Evolutionary conservation across 208 protist genomes (phyloP).

Genomic region (Leishmania tropica): DNA sequence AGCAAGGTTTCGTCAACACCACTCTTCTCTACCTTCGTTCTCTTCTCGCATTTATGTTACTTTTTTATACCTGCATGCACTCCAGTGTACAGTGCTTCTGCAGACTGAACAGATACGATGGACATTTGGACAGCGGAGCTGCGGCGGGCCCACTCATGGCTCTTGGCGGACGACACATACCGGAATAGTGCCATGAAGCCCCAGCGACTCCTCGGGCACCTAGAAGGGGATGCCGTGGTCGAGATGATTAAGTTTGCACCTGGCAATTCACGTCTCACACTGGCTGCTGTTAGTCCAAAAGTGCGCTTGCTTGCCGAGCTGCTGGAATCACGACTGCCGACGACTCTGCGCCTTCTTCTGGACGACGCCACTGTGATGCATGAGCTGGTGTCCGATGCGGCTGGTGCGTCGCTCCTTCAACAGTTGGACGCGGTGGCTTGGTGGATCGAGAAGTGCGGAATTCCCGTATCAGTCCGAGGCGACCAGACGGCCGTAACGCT

Average conservation of each 20-base stretch:
- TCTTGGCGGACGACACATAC: slow-evolving; percentile 11
- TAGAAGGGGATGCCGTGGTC: slow-evolving; percentile 4
- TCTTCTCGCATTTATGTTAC: not conserved
- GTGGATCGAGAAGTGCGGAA: slow-evolving; percentile 18
- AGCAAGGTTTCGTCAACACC: not conserved
- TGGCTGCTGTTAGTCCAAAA: slow-evolving; percentile 14
- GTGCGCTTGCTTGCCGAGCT: slow-evolving; percentile 6
- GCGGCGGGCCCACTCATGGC: slow-evolving; percentile 1
- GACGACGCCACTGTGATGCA: slow-evolving; percentile 11
- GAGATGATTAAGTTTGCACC: slow-evolving; percentile 14
- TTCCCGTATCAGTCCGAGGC: slow-evolving; percentile 1
- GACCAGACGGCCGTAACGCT: not conserved
- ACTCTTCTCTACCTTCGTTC: no score
- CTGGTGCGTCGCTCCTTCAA: not conserved
- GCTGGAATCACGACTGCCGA: not conserved
- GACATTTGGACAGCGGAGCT: slow-evolving; percentile 4
- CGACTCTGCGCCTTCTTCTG: slow-evolving; percentile 3
- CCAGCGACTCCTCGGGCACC: slow-evolving; percentile 4
- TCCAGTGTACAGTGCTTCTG: not conserved
- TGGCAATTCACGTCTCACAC: not conserved
- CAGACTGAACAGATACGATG: not conserved
- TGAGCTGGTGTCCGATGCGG: not conserved
- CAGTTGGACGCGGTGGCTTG: not conserved
- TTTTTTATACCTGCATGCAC: not conserved
- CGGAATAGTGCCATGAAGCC: slow-evolving; percentile 6